Conservation (phyloP, 140 eudicot genomes). For the Cichorium intybus region DNA sequence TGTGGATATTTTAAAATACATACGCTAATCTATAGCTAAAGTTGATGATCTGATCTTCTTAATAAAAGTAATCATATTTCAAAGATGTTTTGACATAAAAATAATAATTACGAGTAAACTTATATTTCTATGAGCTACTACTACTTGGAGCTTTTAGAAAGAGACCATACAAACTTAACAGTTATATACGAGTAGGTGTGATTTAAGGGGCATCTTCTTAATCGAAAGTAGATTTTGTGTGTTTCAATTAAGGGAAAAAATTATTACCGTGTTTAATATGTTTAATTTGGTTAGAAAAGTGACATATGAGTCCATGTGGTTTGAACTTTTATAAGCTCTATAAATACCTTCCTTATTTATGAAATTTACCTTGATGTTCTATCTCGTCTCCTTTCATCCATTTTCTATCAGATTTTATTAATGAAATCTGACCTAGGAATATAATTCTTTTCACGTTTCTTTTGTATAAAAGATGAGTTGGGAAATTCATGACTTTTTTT, state of each 20-base stretch:
- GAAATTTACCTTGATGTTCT: neutral
- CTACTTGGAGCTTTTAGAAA: neutral
- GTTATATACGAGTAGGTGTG: neutral
- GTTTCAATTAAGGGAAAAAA: no score
- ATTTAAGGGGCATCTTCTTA: neutral
- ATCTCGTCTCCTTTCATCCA: neutral
- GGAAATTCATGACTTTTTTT: neutral
- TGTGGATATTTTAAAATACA: neutral
- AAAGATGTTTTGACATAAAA: neutral
- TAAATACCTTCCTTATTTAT: no score
- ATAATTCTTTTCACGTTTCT: neutral
- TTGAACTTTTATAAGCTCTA: neutral
- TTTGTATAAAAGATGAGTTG: neutral
- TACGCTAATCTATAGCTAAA: neutral
- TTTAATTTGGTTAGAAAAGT: neutral
- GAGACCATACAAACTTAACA: neutral
- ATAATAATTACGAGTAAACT: neutral
- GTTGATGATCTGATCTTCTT: constrained; percentile 12
- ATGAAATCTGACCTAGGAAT: neutral
- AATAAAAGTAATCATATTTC: constrained; percentile 1
- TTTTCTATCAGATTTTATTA: neutral
- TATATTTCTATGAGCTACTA: neutral
- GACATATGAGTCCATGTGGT: neutral
- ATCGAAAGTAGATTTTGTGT: no score
- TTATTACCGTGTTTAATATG: no score